A percentile compares a stretch with the other conserved stretches of the same genome.
Evolutionary conservation across 2,329 filamentous ascomycete genomes (phyloP).

Genomic region (Fusarium humuli): DNA sequence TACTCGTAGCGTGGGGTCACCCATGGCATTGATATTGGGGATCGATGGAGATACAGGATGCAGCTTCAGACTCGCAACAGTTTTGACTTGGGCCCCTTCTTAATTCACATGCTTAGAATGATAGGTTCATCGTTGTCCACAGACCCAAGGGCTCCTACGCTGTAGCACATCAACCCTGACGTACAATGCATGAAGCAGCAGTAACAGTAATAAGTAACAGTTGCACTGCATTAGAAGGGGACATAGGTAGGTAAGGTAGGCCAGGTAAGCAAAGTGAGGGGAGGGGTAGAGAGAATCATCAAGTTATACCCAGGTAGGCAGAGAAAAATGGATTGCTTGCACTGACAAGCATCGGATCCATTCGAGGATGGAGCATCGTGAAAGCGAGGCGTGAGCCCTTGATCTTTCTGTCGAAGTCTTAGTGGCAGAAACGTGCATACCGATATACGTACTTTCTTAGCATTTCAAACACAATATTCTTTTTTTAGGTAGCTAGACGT

Average conservation of each 20-base stretch:
- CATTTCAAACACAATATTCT: not conserved
- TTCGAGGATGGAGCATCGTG: constrained; percentile 25
- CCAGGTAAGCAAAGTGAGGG: not conserved
- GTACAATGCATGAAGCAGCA: constrained; percentile 34
- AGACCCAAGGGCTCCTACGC: constrained; percentile 23
- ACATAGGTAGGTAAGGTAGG: constrained; percentile 8
- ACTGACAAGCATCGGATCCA: constrained; percentile 16
- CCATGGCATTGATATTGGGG: constrained; percentile 15
- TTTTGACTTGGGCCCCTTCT: constrained; percentile 38
- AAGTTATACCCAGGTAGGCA: not conserved
- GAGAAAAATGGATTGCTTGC: constrained; percentile 13
- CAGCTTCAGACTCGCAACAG: constrained; percentile 33
- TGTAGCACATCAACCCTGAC: constrained; percentile 36
- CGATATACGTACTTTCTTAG: not conserved
- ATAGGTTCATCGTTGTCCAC: constrained; percentile 47
- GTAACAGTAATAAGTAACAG: constrained; percentile 2
- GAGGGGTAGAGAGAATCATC: constrained; percentile 31
- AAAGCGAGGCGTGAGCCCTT: constrained; percentile 30
- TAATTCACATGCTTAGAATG: constrained; percentile 47
- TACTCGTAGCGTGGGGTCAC: constrained; percentile 39
- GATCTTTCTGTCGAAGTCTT: constrained; percentile 20
- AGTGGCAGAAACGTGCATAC: constrained; percentile 17
- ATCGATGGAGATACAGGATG: constrained; percentile 19
- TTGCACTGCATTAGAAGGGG: constrained; percentile 11
- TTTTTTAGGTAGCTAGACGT: constrained; percentile 3